phyloP scores from a whole-genome alignment of 2,329 filamentous ascomycete species.

The Verticillium klebahnii region DNA sequence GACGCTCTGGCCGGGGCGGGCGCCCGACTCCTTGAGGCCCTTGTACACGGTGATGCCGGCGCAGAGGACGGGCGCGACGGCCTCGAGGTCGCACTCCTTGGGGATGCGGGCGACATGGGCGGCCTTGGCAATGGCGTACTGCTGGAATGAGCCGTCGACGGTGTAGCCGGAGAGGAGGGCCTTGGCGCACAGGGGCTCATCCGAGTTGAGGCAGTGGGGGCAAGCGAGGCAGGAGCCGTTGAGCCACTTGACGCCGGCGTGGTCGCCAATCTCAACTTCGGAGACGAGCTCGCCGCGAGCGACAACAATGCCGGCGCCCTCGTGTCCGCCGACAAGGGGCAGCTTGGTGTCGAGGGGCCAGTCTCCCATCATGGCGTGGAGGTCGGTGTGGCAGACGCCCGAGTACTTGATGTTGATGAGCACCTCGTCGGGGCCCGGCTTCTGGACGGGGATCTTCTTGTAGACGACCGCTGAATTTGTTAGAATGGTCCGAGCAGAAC shows the following conservation, averaged over 20 bases:
- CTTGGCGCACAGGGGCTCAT: constrained; percentile 78
- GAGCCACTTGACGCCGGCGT: constrained; percentile 90
- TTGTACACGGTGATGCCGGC: constrained; percentile 88
- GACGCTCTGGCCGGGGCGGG: constrained; percentile 68
- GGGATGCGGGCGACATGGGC: constrained; percentile 79
- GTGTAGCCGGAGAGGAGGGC: constrained; percentile 83
- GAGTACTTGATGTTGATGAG: constrained; percentile 88
- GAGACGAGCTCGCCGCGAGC: constrained; percentile 71
- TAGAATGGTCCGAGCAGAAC: not conserved
- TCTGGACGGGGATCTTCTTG: constrained; percentile 77
- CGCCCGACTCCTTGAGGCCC: constrained; percentile 80
- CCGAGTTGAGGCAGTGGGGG: constrained; percentile 73
- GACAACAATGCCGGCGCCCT: constrained; percentile 79
- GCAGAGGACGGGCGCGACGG: constrained; percentile 75
- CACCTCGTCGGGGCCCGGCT: constrained; percentile 84
- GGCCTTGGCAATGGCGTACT: constrained; percentile 85
- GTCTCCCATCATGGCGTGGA: constrained; percentile 76
- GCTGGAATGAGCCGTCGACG: constrained; percentile 88
- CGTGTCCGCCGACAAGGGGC: constrained; percentile 78
- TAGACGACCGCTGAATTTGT: constrained; percentile 52
- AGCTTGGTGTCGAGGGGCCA: constrained; percentile 83
- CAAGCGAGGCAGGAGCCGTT: constrained; percentile 83
- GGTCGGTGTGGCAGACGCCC: constrained; percentile 87
- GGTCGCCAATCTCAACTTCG: constrained; percentile 76
- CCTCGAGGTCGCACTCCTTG: constrained; percentile 70